Percentiles rank a stretch among this genome's conserved stretches.
Evolutionary conservation across 495 filamentous ascomycete species (phyloP).

Genomic region (Penicillium macrosclerotiorum): DNA sequence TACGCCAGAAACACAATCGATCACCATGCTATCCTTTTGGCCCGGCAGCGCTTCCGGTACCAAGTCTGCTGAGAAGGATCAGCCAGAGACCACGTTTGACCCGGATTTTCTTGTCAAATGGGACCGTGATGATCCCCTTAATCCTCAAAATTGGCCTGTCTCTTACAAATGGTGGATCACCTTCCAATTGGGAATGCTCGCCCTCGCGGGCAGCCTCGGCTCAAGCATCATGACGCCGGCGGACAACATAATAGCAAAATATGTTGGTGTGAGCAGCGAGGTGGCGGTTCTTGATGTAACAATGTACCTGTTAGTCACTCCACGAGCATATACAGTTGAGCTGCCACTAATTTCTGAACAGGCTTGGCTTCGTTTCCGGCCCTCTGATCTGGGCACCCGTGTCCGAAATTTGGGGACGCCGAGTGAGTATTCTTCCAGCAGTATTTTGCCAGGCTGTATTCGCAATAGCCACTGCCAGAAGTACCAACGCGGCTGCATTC

Average conservation of each 20-base stretch:
- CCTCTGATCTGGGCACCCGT: slow-evolving; percentile 39
- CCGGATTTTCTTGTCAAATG: slow-evolving; percentile 9
- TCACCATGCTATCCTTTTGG: neutral
- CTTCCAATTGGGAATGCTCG: slow-evolving; percentile 49
- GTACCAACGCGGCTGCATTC: slow-evolving; percentile 32
- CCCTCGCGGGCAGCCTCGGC: slow-evolving; percentile 47
- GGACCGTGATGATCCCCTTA: slow-evolving; percentile 18
- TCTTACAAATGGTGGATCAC: slow-evolving; percentile 49
- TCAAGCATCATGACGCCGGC: slow-evolving; percentile 50
- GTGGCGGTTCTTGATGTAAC: slow-evolving; percentile 11
- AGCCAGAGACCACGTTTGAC: neutral
- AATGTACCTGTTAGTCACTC: slow-evolving; percentile 2
- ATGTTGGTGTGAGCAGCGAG: slow-evolving; percentile 36
- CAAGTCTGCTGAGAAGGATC: neutral
- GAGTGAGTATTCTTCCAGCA: slow-evolving; percentile 43
- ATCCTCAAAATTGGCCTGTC: slow-evolving; percentile 47
- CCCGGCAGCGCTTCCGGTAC: neutral
- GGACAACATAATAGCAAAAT: slow-evolving; percentile 34
- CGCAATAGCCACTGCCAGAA: slow-evolving; percentile 40
- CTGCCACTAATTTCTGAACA: neutral
- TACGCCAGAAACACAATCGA: too few relatives aligned
- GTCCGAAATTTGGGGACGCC: slow-evolving; percentile 43
- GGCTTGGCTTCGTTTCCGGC: slow-evolving; percentile 21
- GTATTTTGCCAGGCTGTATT: slow-evolving; percentile 44
- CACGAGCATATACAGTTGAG: too few relatives aligned